Conservation (phyloP, 2,329 filamentous ascomycete species). For the Onygenales sp. region DNA sequence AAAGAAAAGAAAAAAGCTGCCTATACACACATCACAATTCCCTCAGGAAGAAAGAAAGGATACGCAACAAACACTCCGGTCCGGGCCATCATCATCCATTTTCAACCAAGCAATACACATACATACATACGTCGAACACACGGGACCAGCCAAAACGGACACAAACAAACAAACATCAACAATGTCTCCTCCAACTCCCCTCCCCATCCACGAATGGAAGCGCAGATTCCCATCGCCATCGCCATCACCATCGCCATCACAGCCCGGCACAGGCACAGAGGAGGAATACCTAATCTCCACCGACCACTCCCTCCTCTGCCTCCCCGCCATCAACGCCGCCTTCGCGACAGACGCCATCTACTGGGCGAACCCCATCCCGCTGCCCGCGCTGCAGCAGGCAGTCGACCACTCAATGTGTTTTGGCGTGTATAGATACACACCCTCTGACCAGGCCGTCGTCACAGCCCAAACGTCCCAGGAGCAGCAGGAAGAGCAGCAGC, state of each 20-base stretch:
- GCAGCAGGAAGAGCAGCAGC: slow-evolving; percentile 9
- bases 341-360: slow-evolving; percentile 50
- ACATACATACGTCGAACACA: too few species aligned
- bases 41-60: too few species aligned
- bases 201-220: not conserved
- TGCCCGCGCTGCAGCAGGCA: slow-evolving; percentile 41
- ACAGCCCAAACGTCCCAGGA: not conserved
- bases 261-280: not conserved
- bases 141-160: not conserved
- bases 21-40: too few species aligned
- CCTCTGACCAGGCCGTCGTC: not conserved
- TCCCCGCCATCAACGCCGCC: slow-evolving; percentile 45
- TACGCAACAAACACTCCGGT: too few species aligned
- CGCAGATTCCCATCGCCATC: not conserved
- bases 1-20: too few species aligned
- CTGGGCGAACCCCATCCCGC: slow-evolving; percentile 49
- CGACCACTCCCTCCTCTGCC: slow-evolving; percentile 46
- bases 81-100: too few species aligned
- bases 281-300: slow-evolving; percentile 53
- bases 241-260: not conserved
- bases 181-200: not conserved
- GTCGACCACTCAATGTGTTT: slow-evolving; percentile 52
- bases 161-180: not conserved
- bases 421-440: slow-evolving; percentile 40
- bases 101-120: too few species aligned